Base-by-base conservation (phyloP, 2,329 filamentous ascomycete genomes). In the Colletotrichum lini region DNA sequence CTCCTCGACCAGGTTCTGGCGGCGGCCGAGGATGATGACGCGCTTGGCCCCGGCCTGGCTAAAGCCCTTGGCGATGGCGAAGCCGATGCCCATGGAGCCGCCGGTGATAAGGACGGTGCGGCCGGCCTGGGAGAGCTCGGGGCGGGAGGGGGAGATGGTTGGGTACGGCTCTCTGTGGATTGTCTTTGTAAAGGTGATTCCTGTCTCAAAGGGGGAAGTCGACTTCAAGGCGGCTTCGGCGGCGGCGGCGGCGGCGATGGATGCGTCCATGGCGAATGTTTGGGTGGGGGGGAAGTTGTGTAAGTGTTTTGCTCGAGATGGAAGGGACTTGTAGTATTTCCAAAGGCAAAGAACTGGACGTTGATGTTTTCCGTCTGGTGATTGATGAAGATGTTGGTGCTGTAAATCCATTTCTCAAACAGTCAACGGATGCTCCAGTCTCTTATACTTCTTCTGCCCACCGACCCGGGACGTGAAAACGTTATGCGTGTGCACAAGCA, bases 61-160 rank as follows among this genome's bases (percentile, higher is more conserved):
- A 73, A 86, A 94, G 57, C 90, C 83, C 58, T 86, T 84, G 3
- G 91, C 91, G 16, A 92, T 87, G 0, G 89, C 88, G 67, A 89
- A 88, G 1, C 92, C 92, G 57, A 94, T 90, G 38, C 92, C 91
- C 0, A 85, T 86, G 0, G 88, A 88, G n/a, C 87, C 90, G 50
- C 92, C 92, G 1, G 90, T 92, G 77, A 94, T 89, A 10, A 94
- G 83, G 7, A 92, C 88, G 0, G 86, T 90, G 21, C 78, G 77
- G n/a, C 84, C 84, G 1, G 77, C 75, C 57, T 86, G 83, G 5
- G 78, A 82, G 8, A 86, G 75, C 70, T 82, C 80, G 0, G 81
- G 79, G 0, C 80, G 78, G 0, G 73, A 54, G 2, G 84, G 78
- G 0, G 76, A 79, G 72, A 86, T 84, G 65, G 77, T 73, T 0